Evolutionary conservation across 345 rosid species (phyloP).

Genomic region (Xanthoceras sorbifolium): DNA sequence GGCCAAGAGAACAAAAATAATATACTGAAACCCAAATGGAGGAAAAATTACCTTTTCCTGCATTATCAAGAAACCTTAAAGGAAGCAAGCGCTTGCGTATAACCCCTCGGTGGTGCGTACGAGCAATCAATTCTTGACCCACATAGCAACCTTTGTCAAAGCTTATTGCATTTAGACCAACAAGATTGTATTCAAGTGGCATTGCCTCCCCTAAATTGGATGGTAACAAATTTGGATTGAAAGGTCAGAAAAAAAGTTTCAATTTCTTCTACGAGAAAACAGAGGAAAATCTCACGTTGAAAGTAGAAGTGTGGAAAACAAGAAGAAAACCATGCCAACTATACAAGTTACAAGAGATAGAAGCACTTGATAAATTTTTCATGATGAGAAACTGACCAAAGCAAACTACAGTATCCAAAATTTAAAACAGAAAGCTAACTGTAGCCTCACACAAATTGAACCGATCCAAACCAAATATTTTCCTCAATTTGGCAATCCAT

Average conservation of each 20-base stretch:
- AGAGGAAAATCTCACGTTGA: background rate
- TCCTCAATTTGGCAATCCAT: background rate
- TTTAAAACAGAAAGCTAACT: background rate
- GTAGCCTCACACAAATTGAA: background rate
- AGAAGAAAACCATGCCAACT: background rate
- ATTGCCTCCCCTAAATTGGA: constrained; percentile 74
- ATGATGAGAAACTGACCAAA: background rate
- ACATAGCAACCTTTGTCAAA: constrained; percentile 96
- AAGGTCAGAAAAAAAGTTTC: background rate
- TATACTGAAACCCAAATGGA: background rate
- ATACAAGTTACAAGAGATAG: background rate
- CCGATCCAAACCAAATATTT: background rate
- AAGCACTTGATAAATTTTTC: background rate
- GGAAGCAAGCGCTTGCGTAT: constrained; percentile 86
- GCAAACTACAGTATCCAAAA: background rate
- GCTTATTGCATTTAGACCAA: constrained; percentile 85
- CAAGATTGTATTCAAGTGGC: constrained; percentile 85
- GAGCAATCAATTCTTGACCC: constrained; percentile 94
- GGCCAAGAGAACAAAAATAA: background rate
- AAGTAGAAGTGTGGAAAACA: background rate
- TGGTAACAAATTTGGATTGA: background rate
- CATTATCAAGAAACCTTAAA: constrained; percentile 52
- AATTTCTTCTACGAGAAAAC: background rate
- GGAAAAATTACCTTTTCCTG: constrained; percentile 54
- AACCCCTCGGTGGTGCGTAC: constrained; percentile 88